A percentile compares a stretch with the other conserved stretches of the same genome.
These are phyloP conservation scores for Phytophthora constricta DNA, from an alignment of 352 stramenopile species.

Conservation along the genomic window DNA sequence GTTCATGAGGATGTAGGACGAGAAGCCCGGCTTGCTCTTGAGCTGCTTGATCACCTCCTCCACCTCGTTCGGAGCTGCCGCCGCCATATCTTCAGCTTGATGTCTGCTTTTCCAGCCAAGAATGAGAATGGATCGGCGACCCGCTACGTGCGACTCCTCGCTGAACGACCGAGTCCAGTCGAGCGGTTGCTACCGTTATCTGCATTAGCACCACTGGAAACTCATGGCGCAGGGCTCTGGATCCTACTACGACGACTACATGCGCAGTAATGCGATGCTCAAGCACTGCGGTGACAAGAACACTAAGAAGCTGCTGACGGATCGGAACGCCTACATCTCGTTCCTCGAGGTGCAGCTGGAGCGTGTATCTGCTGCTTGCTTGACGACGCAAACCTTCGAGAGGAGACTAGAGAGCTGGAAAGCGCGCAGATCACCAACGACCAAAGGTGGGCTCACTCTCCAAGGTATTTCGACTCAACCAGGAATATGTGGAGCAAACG, in stretches of 20 bases:
- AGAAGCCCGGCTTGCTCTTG: constrained; percentile 91
- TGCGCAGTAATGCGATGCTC: constrained; percentile 74
- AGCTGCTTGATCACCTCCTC: constrained; percentile 93
- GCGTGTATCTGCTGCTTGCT: constrained; percentile 80
- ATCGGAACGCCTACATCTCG: constrained; percentile 87
- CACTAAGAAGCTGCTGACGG: constrained; percentile 81
- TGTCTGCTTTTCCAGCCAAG: constrained; percentile 7
- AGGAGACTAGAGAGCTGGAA: constrained; percentile 64
- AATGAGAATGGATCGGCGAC: constrained; percentile 11
- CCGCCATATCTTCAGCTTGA: constrained; percentile 54
- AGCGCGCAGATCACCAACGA: constrained; percentile 47
- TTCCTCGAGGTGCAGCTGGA: constrained; percentile 91
- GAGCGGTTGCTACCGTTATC: background rate
- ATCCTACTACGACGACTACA: constrained; percentile 88
- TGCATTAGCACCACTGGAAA: background rate
- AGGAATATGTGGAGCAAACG: constrained; percentile 74
- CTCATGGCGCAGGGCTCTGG: constrained; percentile 42
- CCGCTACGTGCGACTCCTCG: constrained; percentile 5
- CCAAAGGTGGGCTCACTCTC: constrained; percentile 71
- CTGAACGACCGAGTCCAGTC: background rate
- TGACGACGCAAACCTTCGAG: constrained; percentile 77
- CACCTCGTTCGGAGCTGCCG: constrained; percentile 89
- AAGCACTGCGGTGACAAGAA: constrained; percentile 66
- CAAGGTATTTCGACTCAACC: constrained; percentile 73
- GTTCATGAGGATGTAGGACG: constrained; percentile 93